Evolutionary conservation across 495 filamentous ascomycete genomes (phyloP).

Genomic region (Niebla homalea): DNA sequence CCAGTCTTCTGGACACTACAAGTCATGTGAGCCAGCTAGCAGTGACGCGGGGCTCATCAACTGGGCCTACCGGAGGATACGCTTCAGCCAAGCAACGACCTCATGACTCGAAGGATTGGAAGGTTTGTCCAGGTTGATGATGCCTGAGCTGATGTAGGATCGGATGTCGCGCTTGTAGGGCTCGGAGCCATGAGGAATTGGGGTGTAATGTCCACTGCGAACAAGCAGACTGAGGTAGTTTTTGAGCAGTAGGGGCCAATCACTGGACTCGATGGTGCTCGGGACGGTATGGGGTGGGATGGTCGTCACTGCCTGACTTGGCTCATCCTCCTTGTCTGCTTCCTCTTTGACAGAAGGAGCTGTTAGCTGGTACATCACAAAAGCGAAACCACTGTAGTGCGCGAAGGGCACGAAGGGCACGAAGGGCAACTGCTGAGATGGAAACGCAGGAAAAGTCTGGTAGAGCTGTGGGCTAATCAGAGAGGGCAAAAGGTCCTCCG

Average conservation of each 20-base stretch:
- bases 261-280: conserved; percentile 59
- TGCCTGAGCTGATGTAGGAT: conserved; percentile 86
- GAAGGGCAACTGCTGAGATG: too few relatives aligned
- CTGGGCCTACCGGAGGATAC: conserved; percentile 63
- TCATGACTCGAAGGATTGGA: conserved; percentile 97
- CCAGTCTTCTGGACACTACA: conserved; percentile 86
- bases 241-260: conserved; percentile 84
- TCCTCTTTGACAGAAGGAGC: conserved; percentile 48
- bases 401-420: neutral
- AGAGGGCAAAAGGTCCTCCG: too few relatives aligned
- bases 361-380: conserved; percentile 33
- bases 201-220: conserved; percentile 83
- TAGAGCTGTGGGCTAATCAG: too few relatives aligned
- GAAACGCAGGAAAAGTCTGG: too few relatives aligned
- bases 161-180: conserved; percentile 87
- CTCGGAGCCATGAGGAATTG: conserved; percentile 75
- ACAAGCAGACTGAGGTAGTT: conserved; percentile 81
- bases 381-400: neutral
- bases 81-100: conserved; percentile 97
- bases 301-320: conserved; percentile 13
- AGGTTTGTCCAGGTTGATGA: conserved; percentile 97
- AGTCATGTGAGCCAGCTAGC: neutral
- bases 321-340: conserved; percentile 50
- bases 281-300: conserved; percentile 76
- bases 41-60: neutral